Base-by-base conservation (phyloP, 441 rosid species). In the Brassica balearica region DNA sequence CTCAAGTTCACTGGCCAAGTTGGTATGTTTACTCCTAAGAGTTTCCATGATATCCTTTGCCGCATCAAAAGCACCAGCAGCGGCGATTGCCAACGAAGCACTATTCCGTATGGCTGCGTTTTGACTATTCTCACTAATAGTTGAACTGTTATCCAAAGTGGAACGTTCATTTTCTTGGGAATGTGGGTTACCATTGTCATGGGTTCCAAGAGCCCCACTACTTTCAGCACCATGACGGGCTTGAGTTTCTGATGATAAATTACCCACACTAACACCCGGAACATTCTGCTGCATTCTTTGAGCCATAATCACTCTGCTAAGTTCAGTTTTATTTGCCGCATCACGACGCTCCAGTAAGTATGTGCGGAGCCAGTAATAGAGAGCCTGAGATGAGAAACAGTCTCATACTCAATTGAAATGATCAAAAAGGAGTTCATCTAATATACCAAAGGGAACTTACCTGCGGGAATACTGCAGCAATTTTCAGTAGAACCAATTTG, bases 361-460 rank as follows among this genome's bases (percentile, higher is more conserved):
- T 65, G 99, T 94, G 38, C 99, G 93, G n/a, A 96, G 93, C 98
- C 98, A 94, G 86, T 96, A 96, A 88, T 96, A 96, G 41, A 94
- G 84, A 77, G 99, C 97, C 99, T 96, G 84, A 59, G 14, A 78
- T 72, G 62, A 55, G 69, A 62, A 75, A 58, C 19, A 74, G 74
- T 58, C 69, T 22, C 76, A 79, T 20, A 72, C 53, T 72, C 72
- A 63, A 68, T 71, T 73, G 32, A 56, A 23, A 69, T 56, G 53
- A 71, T 53, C 6, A 63, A 75, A 43, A 32, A 73, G 2, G 9
- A n/a, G 4, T 55, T 62, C 41, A 69, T 64, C 34, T 15, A 56
- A 56, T n/a, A 36, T n/a, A 71, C 53, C 22, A n/a, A 22, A 59
- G 67, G 53, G 71, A 41, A 62, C 60, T 61, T 79, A 91, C 98